Base-by-base conservation (phyloP, 2,329 filamentous ascomycete genomes). In the Nannizziopsis barbatae region DNA sequence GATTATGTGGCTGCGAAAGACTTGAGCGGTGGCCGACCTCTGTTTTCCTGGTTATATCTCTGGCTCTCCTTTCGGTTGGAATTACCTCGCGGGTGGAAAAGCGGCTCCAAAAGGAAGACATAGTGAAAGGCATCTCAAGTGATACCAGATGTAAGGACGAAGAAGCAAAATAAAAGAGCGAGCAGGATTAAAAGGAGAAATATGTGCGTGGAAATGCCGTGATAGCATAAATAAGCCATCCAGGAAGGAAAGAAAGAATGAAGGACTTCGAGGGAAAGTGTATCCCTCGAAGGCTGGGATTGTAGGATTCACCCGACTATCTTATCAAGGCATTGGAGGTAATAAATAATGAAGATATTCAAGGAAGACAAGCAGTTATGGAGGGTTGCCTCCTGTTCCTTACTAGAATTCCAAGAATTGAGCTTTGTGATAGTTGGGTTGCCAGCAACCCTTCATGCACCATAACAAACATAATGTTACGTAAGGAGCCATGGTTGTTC, bases 21-120 rank as follows among this genome's bases (percentile, higher is more conserved):
- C 50, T 52, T 42, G 35, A 41, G 31, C 33, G 36, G 20, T 48
- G 45, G 12, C 11, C 15, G 20, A 30, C 30, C n/a, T 8, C 11
- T 9, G 9, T 10, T 33, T 38, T 49, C 40, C 30, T 42, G 2
- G 44, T 17, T 33, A 41, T 27, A 9, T 22, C 31, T 17, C 37
- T 40, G 5, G 27, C 11, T 4, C 8, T 39, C 15, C 20, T 11
- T 5, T 38, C 39, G 31, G 10, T 17, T 17, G 42, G 20, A 27
- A 4, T 7, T 22, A 39, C 11, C 10, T 33, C 39, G 11, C 40
- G 46, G 20, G 32, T 8, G 3, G 38, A 11, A n/a, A 49, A 27
- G 31, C 46, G 46, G 9, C 38, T 17, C 33, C 40, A 49, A 31
- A 44, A 39, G 3, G 30, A 33, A 9, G 46, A 14, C 46, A 49